A percentile compares a stretch with the other conserved stretches of the same genome.
phyloP scores from a whole-genome alignment of 176 grass and related monocot genomes.

The Oryza nivara region DNA sequence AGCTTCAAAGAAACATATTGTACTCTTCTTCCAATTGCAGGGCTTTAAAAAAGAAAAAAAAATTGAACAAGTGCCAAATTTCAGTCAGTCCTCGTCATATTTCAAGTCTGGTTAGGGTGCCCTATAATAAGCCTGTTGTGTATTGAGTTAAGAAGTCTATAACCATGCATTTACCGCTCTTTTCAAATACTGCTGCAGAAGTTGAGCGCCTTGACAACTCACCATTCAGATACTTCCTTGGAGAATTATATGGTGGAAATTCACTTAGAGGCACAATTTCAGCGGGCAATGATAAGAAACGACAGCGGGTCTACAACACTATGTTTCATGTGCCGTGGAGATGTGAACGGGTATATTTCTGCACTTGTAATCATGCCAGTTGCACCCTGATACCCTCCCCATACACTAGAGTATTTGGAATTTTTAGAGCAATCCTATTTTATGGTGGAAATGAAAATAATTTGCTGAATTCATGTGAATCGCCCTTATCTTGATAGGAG shows the following conservation, averaged over 20 bases:
- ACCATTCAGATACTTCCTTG: constrained; percentile 86
- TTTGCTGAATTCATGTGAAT: constrained; percentile 23
- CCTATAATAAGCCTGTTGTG: not conserved
- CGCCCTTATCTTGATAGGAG: too few relatives aligned
- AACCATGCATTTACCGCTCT: not conserved
- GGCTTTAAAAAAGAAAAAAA: not conserved
- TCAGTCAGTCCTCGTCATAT: not conserved
- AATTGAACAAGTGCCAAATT: not conserved
- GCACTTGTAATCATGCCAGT: constrained; percentile 23
- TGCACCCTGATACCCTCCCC: not conserved
- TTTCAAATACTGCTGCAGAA: constrained; percentile 54
- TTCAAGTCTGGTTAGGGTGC: constrained; percentile 12
- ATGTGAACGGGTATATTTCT: constrained; percentile 89
- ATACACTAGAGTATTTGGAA: constrained; percentile 8
- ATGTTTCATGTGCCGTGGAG: constrained; percentile 99
- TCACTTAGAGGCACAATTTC: constrained; percentile 95
- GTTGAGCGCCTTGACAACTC: constrained; percentile 60
- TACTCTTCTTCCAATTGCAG: not conserved
- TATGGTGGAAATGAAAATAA: not conserved
- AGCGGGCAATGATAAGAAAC: constrained; percentile 96
- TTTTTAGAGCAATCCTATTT: not conserved
- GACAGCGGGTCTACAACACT: constrained; percentile 92
- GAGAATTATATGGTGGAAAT: constrained; percentile 88
- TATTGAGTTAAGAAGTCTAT: not conserved
- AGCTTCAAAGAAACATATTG: not conserved